Evolutionary conservation across 805 yeast species (phyloP), one percentile per base, ranked within the genome.

Genomic region (Peterozyma xylosa): DNA sequence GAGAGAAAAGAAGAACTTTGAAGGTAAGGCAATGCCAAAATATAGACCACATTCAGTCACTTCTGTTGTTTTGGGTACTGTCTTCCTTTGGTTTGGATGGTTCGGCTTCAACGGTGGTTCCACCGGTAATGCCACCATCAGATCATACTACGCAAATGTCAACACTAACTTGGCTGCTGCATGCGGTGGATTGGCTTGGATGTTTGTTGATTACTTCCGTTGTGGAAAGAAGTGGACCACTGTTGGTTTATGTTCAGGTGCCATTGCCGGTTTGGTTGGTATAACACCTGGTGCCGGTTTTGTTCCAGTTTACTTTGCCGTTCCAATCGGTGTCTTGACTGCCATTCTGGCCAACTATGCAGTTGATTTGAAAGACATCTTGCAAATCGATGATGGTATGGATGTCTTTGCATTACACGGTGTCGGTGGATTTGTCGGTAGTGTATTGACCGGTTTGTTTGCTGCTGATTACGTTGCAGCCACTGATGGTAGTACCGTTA

Each of bases 21-120:
- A 89, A 30, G 70, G 71, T 37, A 73, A 74, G 42, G 78, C 80
- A 51, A 72, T 87, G 53, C 96, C 96, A 50, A 84, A 84, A 61
- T 90, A 89, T 71, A 87, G 80, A 67, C 98, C 99, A 35, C 97
- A 91, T 63, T 84, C 93, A 17, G 96, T 91, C 34, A 77, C 95
- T 9, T 78, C 89, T 39, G 87, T 89, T 46, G 96, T 90, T 14
- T 67, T 93, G 46, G 99, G 99, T 44, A 89, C 97, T 16, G 83
- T 87, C 11, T 86, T 93, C 71, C 76, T 93, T 54, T 91, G 97
- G 96, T 89, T 93, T 57, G 99, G 98, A 33, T 93, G 99, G 99
- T 89, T 89, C 58, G 97, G 96, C 35, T 93, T 93, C 80, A 93
- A 93, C 75, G 97, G 96, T 66, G 98, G 98, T 56, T 88, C 96